These are phyloP conservation scores for Penicillium robsamsonii DNA, from an alignment of 495 filamentous ascomycete genomes.

Conservation along the genomic window DNA sequence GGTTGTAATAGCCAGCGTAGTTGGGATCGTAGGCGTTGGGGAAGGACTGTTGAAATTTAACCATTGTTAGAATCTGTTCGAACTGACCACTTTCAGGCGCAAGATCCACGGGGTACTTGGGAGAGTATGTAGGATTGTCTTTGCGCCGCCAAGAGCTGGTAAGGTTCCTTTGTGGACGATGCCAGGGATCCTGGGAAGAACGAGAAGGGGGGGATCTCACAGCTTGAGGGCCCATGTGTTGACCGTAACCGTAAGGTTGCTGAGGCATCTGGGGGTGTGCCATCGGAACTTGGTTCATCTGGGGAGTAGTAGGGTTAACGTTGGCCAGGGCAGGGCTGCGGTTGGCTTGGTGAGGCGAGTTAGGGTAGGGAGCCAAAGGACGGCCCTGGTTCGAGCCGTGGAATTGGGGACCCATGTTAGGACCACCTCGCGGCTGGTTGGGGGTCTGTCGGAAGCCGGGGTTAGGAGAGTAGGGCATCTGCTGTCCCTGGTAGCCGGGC, in stretches of 20 bases:
- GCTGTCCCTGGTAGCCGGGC: conserved; percentile 52
- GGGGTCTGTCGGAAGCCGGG: conserved; percentile 57
- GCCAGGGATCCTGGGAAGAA: conserved; percentile 20
- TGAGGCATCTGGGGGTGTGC: conserved; percentile 53
- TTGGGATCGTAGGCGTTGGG: conserved; percentile 47
- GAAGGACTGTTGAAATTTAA: conserved; percentile 55
- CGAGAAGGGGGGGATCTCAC: conserved; percentile 58
- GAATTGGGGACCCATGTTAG: conserved; percentile 63
- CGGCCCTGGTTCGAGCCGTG: conserved; percentile 54
- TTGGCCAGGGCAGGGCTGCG: conserved; percentile 72
- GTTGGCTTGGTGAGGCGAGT: conserved; percentile 63
- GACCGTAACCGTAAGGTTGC: conserved; percentile 60
- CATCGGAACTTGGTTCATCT: conserved; percentile 62
- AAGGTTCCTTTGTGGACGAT: conserved; percentile 18
- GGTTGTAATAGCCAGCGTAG: conserved; percentile 44
- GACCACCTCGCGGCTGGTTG: conserved; percentile 62
- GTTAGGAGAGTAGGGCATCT: conserved; percentile 66
- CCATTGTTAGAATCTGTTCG: conserved; percentile 69
- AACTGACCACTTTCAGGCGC: conserved; percentile 68
- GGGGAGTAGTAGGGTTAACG: conserved; percentile 66
- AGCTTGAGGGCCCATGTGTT: conserved; percentile 58
- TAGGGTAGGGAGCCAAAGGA: conserved; percentile 56
- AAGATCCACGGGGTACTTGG: conserved; percentile 42
- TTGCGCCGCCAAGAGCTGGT: neutral
- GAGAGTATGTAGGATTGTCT: neutral